Evolutionary conservation across 768 basidiomycete genomes (phyloP), one percentile per base, ranked within the genome.

Genomic region (Sistotremastrum niveocremeum): DNA sequence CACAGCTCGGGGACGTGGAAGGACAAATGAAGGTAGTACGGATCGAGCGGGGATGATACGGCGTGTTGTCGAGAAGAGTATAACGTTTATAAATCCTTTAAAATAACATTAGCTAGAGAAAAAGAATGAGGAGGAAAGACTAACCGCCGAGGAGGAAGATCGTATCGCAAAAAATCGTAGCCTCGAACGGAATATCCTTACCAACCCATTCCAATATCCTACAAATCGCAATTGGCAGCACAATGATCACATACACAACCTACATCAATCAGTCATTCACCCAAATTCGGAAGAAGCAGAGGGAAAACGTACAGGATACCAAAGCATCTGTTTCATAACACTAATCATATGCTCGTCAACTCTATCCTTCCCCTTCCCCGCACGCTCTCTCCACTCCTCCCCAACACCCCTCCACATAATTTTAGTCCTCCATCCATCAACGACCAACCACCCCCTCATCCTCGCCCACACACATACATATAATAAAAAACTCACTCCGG

Each of bases 161-260:
- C 38, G 58, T 48, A 51, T 61, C 64, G 1, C 62, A 52, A 35
- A 54, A 20, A 42, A 66, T 62, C 10, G 57, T 65, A 31, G 56
- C 50, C 47, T 54, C 60, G 36, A 73, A 67, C 1, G 74, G 60
- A 1, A 76, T 67, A 6, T 59, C 51, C n/a, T 61, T 54, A 4
- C 74, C 75, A 5, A 62, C 51, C 64, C 67, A 74, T 6, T 61
- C 58, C 3, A 62, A 57, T 47, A 76, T 69, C 7, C 73, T 64
- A 12, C 63, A 54, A 7, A 62, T 58, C 1, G 71, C 69, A 38
- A 76, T 70, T 0, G 76, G 76, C 6, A 75, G 47, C 41, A 76
- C 62, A 9, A 73, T 50, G 32, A 73, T 52, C 0, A 66, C 68
- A 53, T 76, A 77, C 2, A 66, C 70, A 33, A 76, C 51, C 73